Evolutionary conservation across 2,329 filamentous ascomycete species (phyloP), one percentile per base, ranked within the genome.

Genomic region (Colletotrichum orbiculare): DNA sequence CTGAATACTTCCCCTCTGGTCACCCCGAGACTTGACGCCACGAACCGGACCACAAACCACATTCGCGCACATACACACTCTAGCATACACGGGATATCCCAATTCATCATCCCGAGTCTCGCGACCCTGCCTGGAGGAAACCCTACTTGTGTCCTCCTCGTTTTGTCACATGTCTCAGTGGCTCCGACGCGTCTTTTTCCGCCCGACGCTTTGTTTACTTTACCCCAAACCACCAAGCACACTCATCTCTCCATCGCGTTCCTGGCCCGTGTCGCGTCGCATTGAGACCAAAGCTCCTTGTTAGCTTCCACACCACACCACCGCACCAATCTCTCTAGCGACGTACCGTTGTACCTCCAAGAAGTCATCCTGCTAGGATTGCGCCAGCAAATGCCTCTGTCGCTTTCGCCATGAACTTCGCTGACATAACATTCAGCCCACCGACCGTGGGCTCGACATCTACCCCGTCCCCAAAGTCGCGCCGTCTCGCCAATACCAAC

Each of bases 281-380:
- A 55, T 47, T n/a, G 48, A 38, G 33, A 64, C 34, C 48, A 42
- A 53, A 65, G 58, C 58, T 62, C 37, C 47, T 17, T 34, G 58
- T 48, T 57, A 56, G 35, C 42, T 53, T 25, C 37, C 45, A 50
- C 34, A 8, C 17, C 50, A 52, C 48, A 33, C 53, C 9, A 17
- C 12, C 12, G 10, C 43, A 39, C 45, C 43, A 25, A 57, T 49
- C 25, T 25, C 25, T 25, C 25, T 25, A 25, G 25, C 25, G 25
- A 25, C 25, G 25, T 25, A 25, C 25, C 25, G 25, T 25, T 25
- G 25, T 25, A 25, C 25, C 25, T 25, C 25, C 25, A 25, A 5
- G 25, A 25, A 15, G 12, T 49, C 15, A 13, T 35, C n/a, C 5
- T 33, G n/a, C 35, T 17, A 35, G 8, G 10, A 37, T 53, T n/a